Conservation (phyloP, 2,329 filamentous ascomycete genomes). For the Lachnellula occidentalis region DNA sequence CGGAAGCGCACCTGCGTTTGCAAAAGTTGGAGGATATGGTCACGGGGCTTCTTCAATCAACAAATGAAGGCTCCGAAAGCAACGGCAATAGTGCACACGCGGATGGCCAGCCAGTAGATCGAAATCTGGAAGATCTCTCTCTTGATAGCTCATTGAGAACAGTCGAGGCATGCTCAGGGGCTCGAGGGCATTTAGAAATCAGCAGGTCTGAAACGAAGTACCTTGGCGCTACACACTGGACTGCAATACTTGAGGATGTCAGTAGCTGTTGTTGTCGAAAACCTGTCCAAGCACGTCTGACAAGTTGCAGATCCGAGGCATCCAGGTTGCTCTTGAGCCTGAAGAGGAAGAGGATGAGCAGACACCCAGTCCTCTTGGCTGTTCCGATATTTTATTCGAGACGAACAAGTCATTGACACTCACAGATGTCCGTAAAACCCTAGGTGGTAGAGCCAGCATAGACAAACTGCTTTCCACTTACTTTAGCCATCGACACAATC, state of each 20-base stretch:
- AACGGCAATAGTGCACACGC: not conserved
- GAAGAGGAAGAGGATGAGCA: constrained; percentile 1
- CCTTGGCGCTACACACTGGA: constrained; percentile 51
- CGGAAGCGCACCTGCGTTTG: constrained; percentile 10
- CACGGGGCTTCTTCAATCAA: constrained; percentile 3
- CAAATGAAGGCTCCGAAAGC: not conserved
- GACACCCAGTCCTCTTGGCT: not conserved
- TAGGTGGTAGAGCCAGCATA: constrained; percentile 41
- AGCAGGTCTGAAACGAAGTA: constrained; percentile 37
- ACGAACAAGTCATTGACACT: not conserved
- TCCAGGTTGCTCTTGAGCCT: constrained; percentile 48
- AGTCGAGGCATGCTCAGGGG: not conserved
- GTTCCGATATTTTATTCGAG: constrained; percentile 3
- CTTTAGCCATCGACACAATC: constrained; percentile 42
- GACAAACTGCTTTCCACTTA: constrained; percentile 48
- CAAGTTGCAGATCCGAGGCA: constrained; percentile 44
- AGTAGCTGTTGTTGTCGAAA: constrained; percentile 18
- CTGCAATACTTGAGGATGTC: constrained; percentile 53
- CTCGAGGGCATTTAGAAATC: not conserved
- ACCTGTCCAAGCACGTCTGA: not conserved
- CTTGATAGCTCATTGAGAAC: not conserved
- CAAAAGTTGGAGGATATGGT: constrained; percentile 14
- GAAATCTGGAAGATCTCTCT: not conserved
- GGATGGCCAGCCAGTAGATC: not conserved
- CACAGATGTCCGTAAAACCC: constrained; percentile 38